Evolutionary conservation across 164 flowering plant genomes (phyloP).

Genomic region (Vitis cinerea): DNA sequence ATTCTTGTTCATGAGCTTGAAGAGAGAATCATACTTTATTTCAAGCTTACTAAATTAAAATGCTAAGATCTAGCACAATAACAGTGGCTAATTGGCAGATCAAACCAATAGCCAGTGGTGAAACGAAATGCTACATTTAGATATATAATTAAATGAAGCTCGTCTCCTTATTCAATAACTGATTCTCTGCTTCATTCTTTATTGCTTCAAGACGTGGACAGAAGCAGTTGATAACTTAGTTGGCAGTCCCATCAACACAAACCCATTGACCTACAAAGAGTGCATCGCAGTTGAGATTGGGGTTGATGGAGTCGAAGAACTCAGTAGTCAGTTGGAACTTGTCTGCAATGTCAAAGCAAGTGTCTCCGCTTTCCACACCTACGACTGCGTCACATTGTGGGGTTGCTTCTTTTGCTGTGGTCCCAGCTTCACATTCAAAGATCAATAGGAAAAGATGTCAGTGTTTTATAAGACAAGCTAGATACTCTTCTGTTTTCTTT

Average conservation of each 20-base stretch:
- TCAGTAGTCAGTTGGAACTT: slow-evolving; percentile 13
- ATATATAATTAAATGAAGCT: too few species aligned
- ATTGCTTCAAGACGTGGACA: not conserved
- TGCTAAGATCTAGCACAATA: too few species aligned
- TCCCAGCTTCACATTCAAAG: not conserved
- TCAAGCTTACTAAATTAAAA: too few species aligned
- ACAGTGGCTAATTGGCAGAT: too few species aligned
- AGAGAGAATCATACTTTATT: too few species aligned
- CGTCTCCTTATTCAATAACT: too few species aligned
- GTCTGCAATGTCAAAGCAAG: slow-evolving; percentile 25
- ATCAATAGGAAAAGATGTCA: too few species aligned
- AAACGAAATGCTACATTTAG: too few species aligned
- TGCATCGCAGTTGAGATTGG: slow-evolving; percentile 28
- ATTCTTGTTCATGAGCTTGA: too few species aligned
- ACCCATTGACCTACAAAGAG: slow-evolving; percentile 47
- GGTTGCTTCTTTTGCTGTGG: not conserved
- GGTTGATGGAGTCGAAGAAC: slow-evolving; percentile 30
- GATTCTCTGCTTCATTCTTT: too few species aligned
- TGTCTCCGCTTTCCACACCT: slow-evolving; percentile 38
- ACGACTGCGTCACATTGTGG: slow-evolving; percentile 13
- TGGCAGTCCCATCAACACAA: slow-evolving; percentile 15
- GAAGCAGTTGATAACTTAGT: too few species aligned
- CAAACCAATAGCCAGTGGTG: too few species aligned
- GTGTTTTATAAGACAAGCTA: not conserved
- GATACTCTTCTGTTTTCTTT: not conserved